phyloP scores from a whole-genome alignment of 1,284 basidiomycete species.

The Puccinia polysora region DNA sequence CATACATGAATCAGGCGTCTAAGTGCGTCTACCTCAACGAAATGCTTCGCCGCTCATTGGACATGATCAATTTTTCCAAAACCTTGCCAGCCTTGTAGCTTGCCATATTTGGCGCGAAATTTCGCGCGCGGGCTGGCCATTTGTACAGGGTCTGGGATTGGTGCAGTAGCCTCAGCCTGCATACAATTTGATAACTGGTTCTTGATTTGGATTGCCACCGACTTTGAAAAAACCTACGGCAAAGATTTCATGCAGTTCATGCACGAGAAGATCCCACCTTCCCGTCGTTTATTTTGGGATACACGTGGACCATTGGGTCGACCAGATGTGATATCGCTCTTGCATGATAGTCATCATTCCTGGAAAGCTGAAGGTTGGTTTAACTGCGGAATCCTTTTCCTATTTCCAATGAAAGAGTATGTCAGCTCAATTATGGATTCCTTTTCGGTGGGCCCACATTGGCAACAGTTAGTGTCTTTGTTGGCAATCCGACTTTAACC shows the following conservation, averaged over 20 bases:
- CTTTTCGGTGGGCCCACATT: not conserved
- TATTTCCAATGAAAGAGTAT: not conserved
- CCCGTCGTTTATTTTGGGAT: constrained; percentile 68
- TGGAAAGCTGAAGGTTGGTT: not conserved
- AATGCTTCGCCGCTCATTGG: constrained; percentile 61
- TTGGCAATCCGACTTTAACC: not conserved
- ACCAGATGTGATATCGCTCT: not conserved
- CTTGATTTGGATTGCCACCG: constrained; percentile 65
- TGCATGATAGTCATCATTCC: not conserved
- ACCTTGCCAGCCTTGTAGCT: constrained; percentile 64
- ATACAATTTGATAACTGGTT: too few species aligned
- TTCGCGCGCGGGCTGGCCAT: constrained; percentile 70
- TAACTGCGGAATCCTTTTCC: not conserved
- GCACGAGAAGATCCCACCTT: constrained; percentile 63
- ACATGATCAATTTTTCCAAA: constrained; percentile 52
- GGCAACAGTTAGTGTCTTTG: not conserved
- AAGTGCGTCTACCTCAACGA: constrained; percentile 66
- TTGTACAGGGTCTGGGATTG: constrained; percentile 71
- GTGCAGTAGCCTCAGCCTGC: constrained; percentile 68
- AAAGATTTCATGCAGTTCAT: constrained; percentile 68
- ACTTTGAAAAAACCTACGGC: constrained; percentile 63
- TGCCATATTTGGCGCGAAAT: constrained; percentile 68
- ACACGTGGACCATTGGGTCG: constrained; percentile 54
- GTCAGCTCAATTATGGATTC: not conserved
- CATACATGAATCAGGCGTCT: constrained; percentile 66